Evolutionary conservation across 2,329 filamentous ascomycete species (phyloP), one percentile per base, ranked within the genome.

Genomic region (Aspergillus vadensis): DNA sequence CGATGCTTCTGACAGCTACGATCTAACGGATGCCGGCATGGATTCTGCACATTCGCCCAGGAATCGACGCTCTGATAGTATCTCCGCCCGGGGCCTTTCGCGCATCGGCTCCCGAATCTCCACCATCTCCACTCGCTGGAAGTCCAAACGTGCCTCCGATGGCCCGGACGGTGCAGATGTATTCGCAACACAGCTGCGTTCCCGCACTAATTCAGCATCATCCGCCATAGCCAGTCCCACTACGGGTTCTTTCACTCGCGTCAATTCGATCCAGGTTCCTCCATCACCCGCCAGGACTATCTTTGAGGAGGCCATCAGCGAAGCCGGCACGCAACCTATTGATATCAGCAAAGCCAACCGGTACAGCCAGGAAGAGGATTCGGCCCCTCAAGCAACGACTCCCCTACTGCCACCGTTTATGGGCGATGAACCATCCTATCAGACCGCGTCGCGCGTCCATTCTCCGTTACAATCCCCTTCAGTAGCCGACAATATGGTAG

Each of bases 391-490:
- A 67, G 89, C 91, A 0, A 89, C 89, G 4, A 97, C 93, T 2
- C 94, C 93, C 41, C 83, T 97, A 7, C 82, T 97, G 2, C 93
- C 93, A 7, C 93, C 93, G 0, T 82, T 95, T 38, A 85, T 96
- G 80, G 87, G 85, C 27, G 84, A 85, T 58, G 77, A 82, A 21
- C 78, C 75, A n/a, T 74, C 75, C 12, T 74, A 78, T 41, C 69
- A 70, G n/a, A 71, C 80, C 39, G 79, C 85, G 44, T 83, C 86
- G 0, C 83, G 84, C 1, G 81, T 89, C 32, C 85, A 91, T 60
- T 96, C 92, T 7, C 92, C 93, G n/a, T 80, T 96, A 25, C 91
- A 96, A 75, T 96, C 92, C 0, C 92, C 92, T 0, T 89, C 87
- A 0, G 85, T 95, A 17, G 91, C 88, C 9, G 86, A 88, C 32